These are phyloP conservation scores for Fusarium odoratissimum DNA, from an alignment of 2,329 filamentous ascomycete genomes.

Conservation along the genomic window DNA sequence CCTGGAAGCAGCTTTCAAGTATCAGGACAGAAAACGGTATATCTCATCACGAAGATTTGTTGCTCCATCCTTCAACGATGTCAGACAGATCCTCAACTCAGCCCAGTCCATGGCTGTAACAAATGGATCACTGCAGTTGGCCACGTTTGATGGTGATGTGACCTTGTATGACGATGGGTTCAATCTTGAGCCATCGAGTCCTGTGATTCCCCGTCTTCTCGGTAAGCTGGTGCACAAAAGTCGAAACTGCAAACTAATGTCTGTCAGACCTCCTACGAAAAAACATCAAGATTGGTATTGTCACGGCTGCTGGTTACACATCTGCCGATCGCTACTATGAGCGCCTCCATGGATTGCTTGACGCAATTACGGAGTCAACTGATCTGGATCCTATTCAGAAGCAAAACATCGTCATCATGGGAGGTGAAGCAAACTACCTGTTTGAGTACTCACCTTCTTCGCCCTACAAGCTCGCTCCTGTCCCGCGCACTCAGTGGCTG, in stretches of 20 bases:
- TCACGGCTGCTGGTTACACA: conserved; percentile 95
- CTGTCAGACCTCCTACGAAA: conserved; percentile 74
- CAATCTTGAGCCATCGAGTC: conserved; percentile 78
- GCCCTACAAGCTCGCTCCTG: conserved; percentile 74
- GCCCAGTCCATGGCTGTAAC: conserved; percentile 95
- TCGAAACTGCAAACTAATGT: conserved; percentile 1
- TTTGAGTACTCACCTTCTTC: conserved; percentile 79
- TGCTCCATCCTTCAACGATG: conserved; percentile 96
- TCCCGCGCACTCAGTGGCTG: conserved; percentile 76
- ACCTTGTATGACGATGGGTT: conserved; percentile 94
- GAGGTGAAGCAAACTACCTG: conserved; percentile 95
- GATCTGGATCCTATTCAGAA: conserved; percentile 74
- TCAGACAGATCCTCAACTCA: conserved; percentile 92
- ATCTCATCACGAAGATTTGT: conserved; percentile 95
- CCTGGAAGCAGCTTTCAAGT: conserved; percentile 89
- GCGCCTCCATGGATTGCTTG: conserved; percentile 86
- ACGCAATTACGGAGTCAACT: conserved; percentile 74
- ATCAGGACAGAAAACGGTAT: conserved; percentile 85
- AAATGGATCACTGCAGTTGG: conserved; percentile 79
- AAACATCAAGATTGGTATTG: conserved; percentile 89
- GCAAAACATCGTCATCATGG: conserved; percentile 88
- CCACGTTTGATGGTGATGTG: conserved; percentile 98
- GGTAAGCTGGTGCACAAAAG: conserved; percentile 47
- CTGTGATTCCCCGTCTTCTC: conserved; percentile 75
- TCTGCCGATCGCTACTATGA: conserved; percentile 87